Evolutionary conservation across 2,329 filamentous ascomycete genomes (phyloP), one percentile per base, ranked within the genome.

Genomic region (Botrytis cinerea): DNA sequence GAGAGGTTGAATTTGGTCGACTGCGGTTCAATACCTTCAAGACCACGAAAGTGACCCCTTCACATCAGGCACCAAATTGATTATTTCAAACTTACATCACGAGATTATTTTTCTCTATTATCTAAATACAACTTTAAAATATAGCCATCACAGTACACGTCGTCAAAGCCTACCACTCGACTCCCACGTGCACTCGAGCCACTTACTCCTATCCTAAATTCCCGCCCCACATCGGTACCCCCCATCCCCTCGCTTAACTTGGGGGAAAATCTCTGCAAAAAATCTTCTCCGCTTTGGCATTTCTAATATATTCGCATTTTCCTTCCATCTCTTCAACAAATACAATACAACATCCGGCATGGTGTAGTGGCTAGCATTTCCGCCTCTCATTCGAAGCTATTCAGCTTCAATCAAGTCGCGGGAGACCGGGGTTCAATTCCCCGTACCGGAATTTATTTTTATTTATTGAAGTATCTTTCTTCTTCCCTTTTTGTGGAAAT

Each of bases 241-340:
- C 46, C 45, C 25, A 51, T n/a, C 12, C 25, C 48, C 48, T 51
- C 48, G 48, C 48, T 51, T 51, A 51, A 51, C 48, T 51, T 51
- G 14, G 48, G 48, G 48, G 48, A 51, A 51, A 51, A 51, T 51
- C 48, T 51, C 48, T 51, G 48, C 5, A 51, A 51, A 51, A 25
- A 51, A 51, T 51, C 12, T 51, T 51, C 25, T 51, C 46, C 4
- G 48, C 25, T n/a, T n/a, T 3, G 0, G 14, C 9, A 1, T n/a
- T 2, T n/a, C 0, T n/a, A 16, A 51, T 59, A 35, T 59, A 59
- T 59, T 22, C 1, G 0, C 0, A 59, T 8, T 35, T 59, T 32
- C 8, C 4, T 0, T 0, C 0, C 0, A 0, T 0, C 0, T 1
- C 1, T 22, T 2, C 28, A 59, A 20, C 18, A 59, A 61, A 38